Percentiles rank a stretch among this genome's conserved stretches.
phyloP scores from a whole-genome alignment of 306 rosid genomes.

The Vigna mungo region DNA sequence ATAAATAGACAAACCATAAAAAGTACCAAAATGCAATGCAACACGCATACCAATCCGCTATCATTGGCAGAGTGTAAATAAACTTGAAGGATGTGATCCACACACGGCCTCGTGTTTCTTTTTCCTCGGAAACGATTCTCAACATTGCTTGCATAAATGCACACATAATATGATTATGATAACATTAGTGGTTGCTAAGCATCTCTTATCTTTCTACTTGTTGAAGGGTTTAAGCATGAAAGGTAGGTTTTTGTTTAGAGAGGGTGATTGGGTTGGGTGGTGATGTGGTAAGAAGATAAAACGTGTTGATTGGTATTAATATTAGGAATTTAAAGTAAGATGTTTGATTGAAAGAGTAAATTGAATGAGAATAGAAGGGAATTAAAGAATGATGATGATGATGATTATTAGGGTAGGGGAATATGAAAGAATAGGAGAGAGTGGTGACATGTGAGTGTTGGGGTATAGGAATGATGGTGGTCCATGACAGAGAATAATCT shows the following conservation, averaged over 20 bases:
- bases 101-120: slow-evolving; percentile 33
- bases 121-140: background rate
- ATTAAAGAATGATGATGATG: slow-evolving; percentile 30
- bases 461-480: slow-evolving; percentile 59
- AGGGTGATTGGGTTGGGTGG: background rate
- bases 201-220: background rate
- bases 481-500: slow-evolving; percentile 73
- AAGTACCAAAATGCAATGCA: slow-evolving; percentile 42
- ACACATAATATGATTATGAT: slow-evolving; percentile 11
- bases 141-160: slow-evolving; percentile 12
- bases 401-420: slow-evolving; percentile 36
- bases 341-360: background rate
- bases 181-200: slow-evolving; percentile 26
- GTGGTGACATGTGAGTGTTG: slow-evolving; percentile 68
- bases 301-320: no score
- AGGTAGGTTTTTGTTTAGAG: background rate
- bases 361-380: background rate
- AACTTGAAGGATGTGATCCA: slow-evolving; percentile 40
- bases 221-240: background rate
- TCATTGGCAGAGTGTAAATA: slow-evolving; percentile 29
- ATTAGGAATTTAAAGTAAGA: no score
- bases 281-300: background rate
- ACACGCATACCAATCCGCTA: slow-evolving; percentile 40
- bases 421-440: slow-evolving; percentile 53
- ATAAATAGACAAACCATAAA: slow-evolving; percentile 39